Evolutionary conservation across 2,329 filamentous ascomycete genomes (phyloP).

Genomic region (Fusarium lateritium): DNA sequence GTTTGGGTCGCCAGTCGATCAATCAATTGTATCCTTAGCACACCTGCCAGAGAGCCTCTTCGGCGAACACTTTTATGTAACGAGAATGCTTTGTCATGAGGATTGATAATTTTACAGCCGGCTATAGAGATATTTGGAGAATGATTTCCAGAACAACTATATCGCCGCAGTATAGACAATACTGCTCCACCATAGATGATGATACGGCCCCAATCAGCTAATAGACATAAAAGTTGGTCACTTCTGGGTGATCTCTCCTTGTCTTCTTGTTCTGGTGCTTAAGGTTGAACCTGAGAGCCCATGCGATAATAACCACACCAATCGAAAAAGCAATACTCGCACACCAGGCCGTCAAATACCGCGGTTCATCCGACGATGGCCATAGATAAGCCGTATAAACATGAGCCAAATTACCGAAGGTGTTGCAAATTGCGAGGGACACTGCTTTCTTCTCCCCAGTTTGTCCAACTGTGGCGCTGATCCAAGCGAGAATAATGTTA

Average conservation of each 20-base stretch:
- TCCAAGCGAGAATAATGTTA: slow-evolving; percentile 61
- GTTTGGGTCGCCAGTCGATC: too few species aligned
- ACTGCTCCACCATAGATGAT: too few species aligned
- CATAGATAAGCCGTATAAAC: slow-evolving; percentile 38
- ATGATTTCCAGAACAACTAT: too few species aligned
- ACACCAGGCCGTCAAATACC: slow-evolving; percentile 27
- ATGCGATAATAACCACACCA: slow-evolving; percentile 29
- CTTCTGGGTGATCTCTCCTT: slow-evolving; percentile 23
- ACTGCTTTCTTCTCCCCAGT: slow-evolving; percentile 61
- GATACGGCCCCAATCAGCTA: not conserved
- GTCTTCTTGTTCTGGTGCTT: slow-evolving; percentile 23
- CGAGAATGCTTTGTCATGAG: too few species aligned
- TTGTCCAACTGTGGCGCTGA: slow-evolving; percentile 56
- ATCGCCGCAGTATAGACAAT: too few species aligned
- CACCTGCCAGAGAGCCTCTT: too few species aligned
- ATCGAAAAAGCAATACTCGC: slow-evolving; percentile 28
- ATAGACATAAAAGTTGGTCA: slow-evolving; percentile 35
- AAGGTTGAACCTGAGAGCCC: slow-evolving; percentile 15
- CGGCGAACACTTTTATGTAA: too few species aligned
- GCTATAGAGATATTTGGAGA: too few species aligned
- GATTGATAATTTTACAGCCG: too few species aligned
- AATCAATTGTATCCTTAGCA: too few species aligned
- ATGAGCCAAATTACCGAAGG: slow-evolving; percentile 33
- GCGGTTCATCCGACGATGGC: slow-evolving; percentile 27
- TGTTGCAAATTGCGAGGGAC: slow-evolving; percentile 37